A percentile compares a stretch with the other conserved stretches of the same genome.
Evolutionary conservation across 2,329 filamentous ascomycete species (phyloP).

Genomic region (Colletotrichum sp.): DNA sequence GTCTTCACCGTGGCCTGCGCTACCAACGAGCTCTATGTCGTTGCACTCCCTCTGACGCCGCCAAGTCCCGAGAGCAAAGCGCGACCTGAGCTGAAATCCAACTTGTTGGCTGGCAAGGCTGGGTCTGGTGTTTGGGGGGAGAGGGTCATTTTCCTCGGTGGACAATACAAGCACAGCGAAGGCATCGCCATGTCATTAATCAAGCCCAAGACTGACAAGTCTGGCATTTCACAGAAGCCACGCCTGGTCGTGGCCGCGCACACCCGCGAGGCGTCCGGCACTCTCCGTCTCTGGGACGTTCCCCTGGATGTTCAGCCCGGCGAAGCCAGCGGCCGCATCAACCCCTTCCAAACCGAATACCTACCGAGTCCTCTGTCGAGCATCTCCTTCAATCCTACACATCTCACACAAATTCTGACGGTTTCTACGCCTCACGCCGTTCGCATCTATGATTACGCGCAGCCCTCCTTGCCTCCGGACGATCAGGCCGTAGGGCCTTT

Average conservation of each 20-base stretch:
- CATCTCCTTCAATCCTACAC: conserved; percentile 66
- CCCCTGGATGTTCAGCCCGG: conserved; percentile 48
- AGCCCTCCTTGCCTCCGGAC: conserved; percentile 56
- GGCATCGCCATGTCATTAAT: conserved; percentile 61
- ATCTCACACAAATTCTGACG: conserved; percentile 62
- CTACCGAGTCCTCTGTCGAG: conserved; percentile 58
- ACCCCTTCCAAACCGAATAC: conserved; percentile 66
- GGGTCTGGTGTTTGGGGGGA: conserved; percentile 71
- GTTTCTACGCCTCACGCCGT: conserved; percentile 61
- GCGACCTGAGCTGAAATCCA: conserved; percentile 55
- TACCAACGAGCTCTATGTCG: conserved; percentile 60
- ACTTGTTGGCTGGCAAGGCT: conserved; percentile 57
- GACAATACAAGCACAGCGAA: conserved; percentile 58
- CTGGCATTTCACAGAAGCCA: conserved; percentile 21
- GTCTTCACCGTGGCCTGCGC: conserved; percentile 67
- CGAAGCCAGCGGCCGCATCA: conserved; percentile 30
- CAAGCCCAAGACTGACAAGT: conserved; percentile 38
- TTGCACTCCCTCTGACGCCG: conserved; percentile 66
- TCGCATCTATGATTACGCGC: conserved; percentile 66
- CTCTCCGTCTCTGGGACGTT: conserved; percentile 64
- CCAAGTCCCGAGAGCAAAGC: conserved; percentile 66
- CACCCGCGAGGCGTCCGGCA: conserved; percentile 63
- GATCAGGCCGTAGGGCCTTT: conserved; percentile 56
- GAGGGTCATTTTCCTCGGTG: conserved; percentile 56
- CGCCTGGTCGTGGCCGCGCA: conserved; percentile 65